Evolutionary conservation across 179 eudicot species (phyloP).

Genomic region (Patellifolia procumbens): DNA sequence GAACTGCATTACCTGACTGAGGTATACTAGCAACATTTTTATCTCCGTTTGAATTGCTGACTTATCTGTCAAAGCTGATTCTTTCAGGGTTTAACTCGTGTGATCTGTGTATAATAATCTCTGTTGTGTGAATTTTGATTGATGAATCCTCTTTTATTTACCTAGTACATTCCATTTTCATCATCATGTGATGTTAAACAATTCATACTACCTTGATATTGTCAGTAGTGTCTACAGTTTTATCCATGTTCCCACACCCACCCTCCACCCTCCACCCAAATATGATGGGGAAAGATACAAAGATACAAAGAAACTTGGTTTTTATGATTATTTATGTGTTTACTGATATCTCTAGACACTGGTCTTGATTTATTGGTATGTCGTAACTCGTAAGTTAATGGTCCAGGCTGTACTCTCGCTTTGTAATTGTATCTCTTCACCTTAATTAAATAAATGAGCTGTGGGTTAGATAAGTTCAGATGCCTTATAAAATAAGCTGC

Average conservation of each 20-base stretch:
- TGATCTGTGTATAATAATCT: not conserved
- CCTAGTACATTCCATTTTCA: not conserved
- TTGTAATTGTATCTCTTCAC: too few species aligned
- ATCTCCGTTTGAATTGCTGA: not conserved
- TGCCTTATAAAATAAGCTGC: too few species aligned
- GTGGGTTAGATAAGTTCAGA: too few species aligned
- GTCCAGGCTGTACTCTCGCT: too few species aligned
- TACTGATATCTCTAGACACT: not conserved
- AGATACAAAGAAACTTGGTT: not conserved
- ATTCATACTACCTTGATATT: not conserved
- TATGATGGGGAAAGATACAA: not conserved
- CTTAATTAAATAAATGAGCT: too few species aligned
- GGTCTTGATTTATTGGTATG: too few species aligned
- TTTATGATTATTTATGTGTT: not conserved
- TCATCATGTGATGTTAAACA: not conserved
- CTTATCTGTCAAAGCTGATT: not conserved
- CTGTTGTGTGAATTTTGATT: not conserved
- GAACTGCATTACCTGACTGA: conserved; percentile 97
- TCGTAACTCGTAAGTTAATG: too few species aligned
- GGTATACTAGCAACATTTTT: conserved; percentile 24
- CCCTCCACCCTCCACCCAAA: not conserved
- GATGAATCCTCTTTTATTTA: not conserved
- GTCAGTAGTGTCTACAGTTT: not conserved
- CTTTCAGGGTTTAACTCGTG: not conserved
- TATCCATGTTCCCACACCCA: not conserved